Evolutionary conservation across 169 alveolate species (phyloP), one percentile per base, ranked within the genome.

Genomic region (Eimeria praecox): DNA sequence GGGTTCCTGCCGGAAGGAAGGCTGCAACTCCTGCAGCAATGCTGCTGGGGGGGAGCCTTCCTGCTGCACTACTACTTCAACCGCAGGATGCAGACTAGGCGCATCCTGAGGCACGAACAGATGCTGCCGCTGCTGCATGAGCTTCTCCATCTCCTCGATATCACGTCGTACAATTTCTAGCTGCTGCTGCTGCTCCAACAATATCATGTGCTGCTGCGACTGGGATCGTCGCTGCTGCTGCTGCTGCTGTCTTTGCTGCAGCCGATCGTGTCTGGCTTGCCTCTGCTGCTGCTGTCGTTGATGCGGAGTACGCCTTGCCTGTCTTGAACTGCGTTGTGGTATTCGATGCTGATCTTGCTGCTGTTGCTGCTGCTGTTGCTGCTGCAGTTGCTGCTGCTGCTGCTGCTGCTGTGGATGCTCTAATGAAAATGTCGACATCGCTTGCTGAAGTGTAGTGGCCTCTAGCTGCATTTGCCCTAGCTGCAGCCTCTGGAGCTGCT

Each of bases 161-260:
- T 82, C 90, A 52, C 18, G 90, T 73, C 62, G 75, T 20, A 49
- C 73, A 30, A 30, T 46, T 49, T 82, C 73, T 54, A 82, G 90
- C 75, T 49, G 90, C 75, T 82, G 90, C 73, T 49, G 24, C 90
- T 54, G 71, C 75, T 82, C 73, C 90, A 49, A n/a, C 75, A n/a
- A 12, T 24, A 12, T 30, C 30, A 30, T 27, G 0, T 46, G 90
- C 64, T 46, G 90, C 59, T 44, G 73, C 27, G 90, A 52, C 90
- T n/a, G 90, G 46, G 71, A 8, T 5, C 14, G 62, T 12, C 78
- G 56, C 80, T n/a, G 80, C 30, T 85, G 56, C 0, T 85, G 38
- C 4, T 54, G 78, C 24, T 38, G 80, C 92, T 24, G 92, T 62
- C 40, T 30, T n/a, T 86, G 92, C 40, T 56, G 80, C 80, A 54